These are phyloP conservation scores for Alternaria rosae DNA, from an alignment of 2,329 filamentous ascomycete species.

Conservation along the genomic window DNA sequence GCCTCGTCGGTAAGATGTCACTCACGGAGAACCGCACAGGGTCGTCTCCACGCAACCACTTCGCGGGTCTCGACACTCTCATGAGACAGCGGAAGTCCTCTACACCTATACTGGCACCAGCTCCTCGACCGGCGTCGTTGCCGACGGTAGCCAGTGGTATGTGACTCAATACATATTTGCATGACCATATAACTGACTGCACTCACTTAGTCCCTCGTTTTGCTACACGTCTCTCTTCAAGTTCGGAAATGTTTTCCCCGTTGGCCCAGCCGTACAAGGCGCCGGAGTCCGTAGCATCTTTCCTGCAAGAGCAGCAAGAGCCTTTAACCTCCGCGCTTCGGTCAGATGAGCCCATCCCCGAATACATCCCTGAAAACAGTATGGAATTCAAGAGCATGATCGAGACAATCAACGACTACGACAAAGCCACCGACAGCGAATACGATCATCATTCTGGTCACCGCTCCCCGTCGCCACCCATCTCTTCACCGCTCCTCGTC, in stretches of 20 bases:
- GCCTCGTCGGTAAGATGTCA: not conserved
- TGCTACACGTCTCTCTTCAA: not conserved
- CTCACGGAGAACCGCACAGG: not conserved
- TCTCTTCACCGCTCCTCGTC: not conserved
- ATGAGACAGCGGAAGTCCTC: conserved; percentile 32
- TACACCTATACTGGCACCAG: not conserved
- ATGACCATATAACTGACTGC: not conserved
- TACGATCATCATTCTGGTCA: not conserved
- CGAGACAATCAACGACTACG: not conserved
- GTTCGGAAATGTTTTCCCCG: conserved; percentile 13
- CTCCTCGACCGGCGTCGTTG: not conserved
- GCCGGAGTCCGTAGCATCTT: conserved; percentile 14
- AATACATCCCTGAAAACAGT: conserved; percentile 1
- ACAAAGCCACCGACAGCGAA: conserved; percentile 3
- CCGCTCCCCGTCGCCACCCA: not conserved
- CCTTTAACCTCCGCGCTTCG: not conserved
- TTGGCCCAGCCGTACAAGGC: conserved; percentile 1
- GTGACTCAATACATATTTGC: not conserved
- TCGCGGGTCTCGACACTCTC: conserved; percentile 23
- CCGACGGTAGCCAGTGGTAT: conserved; percentile 1
- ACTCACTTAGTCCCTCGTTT: conserved; percentile 7
- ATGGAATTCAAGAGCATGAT: conserved; percentile 6
- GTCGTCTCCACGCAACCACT: conserved; percentile 19
- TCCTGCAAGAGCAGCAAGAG: conserved; percentile 14
- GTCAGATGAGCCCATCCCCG: not conserved